Conservation (phyloP, 169 alveolate species). For the Fabrea salina region DNA sequence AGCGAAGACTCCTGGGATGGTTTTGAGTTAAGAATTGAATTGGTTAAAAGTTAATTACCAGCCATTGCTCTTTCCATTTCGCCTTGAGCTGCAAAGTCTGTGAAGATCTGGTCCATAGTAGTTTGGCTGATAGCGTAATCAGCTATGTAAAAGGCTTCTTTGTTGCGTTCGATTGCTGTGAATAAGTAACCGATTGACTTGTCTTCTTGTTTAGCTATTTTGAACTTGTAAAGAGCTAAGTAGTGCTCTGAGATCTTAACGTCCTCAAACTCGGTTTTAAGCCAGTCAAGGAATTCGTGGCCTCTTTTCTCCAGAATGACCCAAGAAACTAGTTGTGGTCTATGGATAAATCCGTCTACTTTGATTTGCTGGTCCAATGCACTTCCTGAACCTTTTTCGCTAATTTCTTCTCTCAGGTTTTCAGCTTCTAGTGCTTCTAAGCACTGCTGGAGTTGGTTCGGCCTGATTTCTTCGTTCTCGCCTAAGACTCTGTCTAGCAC, state of each 20-base stretch:
- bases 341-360: neutral
- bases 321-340: slow-evolving; percentile 7
- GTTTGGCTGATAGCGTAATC: slow-evolving; percentile 11
- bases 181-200: neutral
- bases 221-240: slow-evolving; percentile 34
- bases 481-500: neutral
- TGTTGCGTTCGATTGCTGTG: neutral
- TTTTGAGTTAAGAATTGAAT: too few relatives aligned
- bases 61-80: too few relatives aligned
- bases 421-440: neutral
- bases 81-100: slow-evolving; percentile 4
- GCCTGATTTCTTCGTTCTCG: neutral
- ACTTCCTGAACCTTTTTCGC: slow-evolving; percentile 33
- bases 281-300: neutral
- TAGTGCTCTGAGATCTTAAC: slow-evolving; percentile 46
- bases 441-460: neutral
- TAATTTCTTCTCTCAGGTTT: neutral
- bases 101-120: slow-evolving; percentile 7
- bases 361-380: slow-evolving; percentile 1
- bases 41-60: too few relatives aligned
- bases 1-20: too few relatives aligned
- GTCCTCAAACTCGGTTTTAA: slow-evolving; percentile 12
- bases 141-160: neutral
- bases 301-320: slow-evolving; percentile 35
- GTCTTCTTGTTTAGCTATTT: slow-evolving; percentile 25